These are phyloP conservation scores for Solanum sitiens DNA, from an alignment of 257 asterid genomes.

Conservation along the genomic window DNA sequence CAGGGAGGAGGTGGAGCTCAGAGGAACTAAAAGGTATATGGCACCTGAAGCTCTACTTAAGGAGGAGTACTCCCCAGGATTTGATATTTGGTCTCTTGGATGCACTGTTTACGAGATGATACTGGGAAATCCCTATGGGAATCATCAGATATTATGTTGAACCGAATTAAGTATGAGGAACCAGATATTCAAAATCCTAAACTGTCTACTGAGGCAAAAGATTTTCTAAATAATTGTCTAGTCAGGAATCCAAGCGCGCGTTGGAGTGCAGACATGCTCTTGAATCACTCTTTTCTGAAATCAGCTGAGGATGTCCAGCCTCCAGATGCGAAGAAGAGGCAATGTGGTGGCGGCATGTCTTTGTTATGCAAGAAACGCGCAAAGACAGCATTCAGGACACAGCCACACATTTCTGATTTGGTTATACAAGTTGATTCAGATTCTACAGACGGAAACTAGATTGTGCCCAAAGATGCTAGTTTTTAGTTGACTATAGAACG, in stretches of 20 bases:
- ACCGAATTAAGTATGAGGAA: neutral
- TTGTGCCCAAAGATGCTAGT: neutral
- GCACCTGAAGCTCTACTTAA: neutral
- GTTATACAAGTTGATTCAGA: neutral
- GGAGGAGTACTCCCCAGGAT: neutral
- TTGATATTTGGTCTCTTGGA: conserved; percentile 7
- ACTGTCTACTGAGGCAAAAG: neutral
- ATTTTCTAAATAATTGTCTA: neutral
- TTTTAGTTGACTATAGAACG: no score
- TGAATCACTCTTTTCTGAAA: neutral
- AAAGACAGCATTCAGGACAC: neutral
- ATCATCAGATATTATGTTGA: neutral
- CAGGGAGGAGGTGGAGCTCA: neutral
- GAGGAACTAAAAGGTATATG: conserved; percentile 1
- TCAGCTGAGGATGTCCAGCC: neutral
- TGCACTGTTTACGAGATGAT: conserved; percentile 2
- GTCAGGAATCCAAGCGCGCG: neutral
- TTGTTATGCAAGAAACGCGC: neutral
- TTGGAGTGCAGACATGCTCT: neutral
- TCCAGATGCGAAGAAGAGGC: neutral
- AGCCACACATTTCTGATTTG: neutral
- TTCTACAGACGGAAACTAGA: no score
- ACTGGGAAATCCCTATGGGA: neutral
- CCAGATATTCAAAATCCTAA: neutral
- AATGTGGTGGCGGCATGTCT: neutral